Evolutionary conservation across 2,329 filamentous ascomycete species (phyloP).

Genomic region (Aspergillus ochraceoroseus): DNA sequence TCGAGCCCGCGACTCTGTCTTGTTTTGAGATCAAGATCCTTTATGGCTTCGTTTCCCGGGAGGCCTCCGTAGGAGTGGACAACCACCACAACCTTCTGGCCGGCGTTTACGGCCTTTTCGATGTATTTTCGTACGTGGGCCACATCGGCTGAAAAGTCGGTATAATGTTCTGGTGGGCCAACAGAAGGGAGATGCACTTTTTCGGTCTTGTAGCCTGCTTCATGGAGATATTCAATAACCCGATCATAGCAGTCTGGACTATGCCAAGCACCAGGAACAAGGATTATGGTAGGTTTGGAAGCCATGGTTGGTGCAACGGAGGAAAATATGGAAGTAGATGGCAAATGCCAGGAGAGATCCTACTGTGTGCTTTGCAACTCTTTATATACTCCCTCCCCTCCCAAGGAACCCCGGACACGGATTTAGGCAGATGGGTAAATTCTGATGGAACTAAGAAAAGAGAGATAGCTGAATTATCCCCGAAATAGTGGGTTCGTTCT

Average conservation of each 20-base stretch:
- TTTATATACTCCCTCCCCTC: too few relatives aligned
- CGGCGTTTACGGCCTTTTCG: not conserved
- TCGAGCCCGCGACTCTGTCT: not conserved
- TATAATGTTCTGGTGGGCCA: not conserved
- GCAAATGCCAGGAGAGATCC: too few relatives aligned
- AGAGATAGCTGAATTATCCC: too few relatives aligned
- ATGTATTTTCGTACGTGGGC: not conserved
- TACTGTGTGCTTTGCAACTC: too few relatives aligned
- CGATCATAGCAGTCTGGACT: constrained; percentile 1
- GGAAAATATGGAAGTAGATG: too few relatives aligned
- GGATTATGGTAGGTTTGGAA: constrained; percentile 3
- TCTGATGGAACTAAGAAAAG: too few relatives aligned
- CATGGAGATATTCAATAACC: constrained; percentile 1
- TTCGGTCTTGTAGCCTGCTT: not conserved
- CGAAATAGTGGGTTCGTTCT: too few relatives aligned
- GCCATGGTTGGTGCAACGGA: too few relatives aligned
- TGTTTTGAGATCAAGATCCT: not conserved
- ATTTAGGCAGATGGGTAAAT: too few relatives aligned
- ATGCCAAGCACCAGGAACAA: constrained; percentile 12
- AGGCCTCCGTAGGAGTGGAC: constrained; percentile 10
- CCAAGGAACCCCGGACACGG: too few relatives aligned
- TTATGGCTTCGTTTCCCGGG: not conserved
- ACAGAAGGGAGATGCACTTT: constrained; percentile 5
- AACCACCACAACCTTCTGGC: constrained; percentile 3
- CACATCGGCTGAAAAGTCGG: not conserved